Base-by-base conservation (phyloP, 768 basidiomycete species). In the Suillus subluteus region DNA sequence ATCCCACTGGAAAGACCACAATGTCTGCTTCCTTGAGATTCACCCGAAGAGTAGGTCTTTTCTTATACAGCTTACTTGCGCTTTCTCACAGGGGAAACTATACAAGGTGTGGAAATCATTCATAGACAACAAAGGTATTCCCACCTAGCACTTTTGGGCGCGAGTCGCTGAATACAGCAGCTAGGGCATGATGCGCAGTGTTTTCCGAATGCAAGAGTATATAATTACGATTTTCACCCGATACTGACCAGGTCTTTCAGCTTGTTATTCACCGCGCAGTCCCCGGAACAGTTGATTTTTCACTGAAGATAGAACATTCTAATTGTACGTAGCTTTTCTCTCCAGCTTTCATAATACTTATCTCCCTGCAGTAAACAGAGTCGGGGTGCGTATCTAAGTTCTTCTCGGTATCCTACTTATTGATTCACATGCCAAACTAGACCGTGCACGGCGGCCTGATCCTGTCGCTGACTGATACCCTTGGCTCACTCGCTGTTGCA, bases 401-500 rank as follows among this genome's bases (percentile, higher is more conserved):
- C 13, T 68, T 48, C 61, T 38, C 38, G 16, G 2, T 44, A 41
- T 63, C 21, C 21, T 1, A 40, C 43, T 35, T 23, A 58, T 62
- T 50, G 35, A 58, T 62, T 50, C 26, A 65, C 66, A 63, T 32
- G 23, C 62, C 46, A 69, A 35, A 63, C 8, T 41, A 84, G 82
- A 83, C 82, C 76, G 90, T 90, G 30, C 93, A 95, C 70, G 94
- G 94, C 21, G 94, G 94, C 26, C 83, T 95, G 44, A 86, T 95
- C 69, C 75, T 92, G 73, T 92, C 93, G 11, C 79, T 95, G 38
- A 94, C 94, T 6, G 94, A 95, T 75, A 94, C 92, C 16, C 77
- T 95, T 21, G 93, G 94, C 4, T 94, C 93, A 1, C 84, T 95
- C 21, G 92, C 90, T n/a, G 86, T 95, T 32, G 91, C 92, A 1